A percentile compares a stretch with the other conserved stretches of the same genome.
Evolutionary conservation across 2,329 filamentous ascomycete genomes (phyloP).

Genomic region (Fusarium nisikadoi): DNA sequence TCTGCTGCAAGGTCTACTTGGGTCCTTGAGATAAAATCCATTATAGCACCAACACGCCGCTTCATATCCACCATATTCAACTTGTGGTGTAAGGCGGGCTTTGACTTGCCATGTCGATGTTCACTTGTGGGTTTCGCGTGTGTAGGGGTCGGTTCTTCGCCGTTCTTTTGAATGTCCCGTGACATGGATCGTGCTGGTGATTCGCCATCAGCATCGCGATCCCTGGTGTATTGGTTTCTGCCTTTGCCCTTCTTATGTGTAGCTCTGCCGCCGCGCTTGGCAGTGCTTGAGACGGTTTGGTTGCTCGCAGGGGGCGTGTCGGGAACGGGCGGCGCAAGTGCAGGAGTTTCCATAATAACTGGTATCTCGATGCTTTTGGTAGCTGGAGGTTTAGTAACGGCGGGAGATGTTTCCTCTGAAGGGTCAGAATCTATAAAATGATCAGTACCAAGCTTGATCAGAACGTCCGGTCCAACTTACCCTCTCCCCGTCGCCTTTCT

Average conservation of each 20-base stretch:
- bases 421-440: constrained; percentile 72
- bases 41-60: constrained; percentile 81
- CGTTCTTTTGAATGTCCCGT: constrained; percentile 56
- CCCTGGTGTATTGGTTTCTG: constrained; percentile 85
- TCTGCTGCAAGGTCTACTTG: constrained; percentile 86
- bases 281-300: constrained; percentile 57
- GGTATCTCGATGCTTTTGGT: constrained; percentile 49
- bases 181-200: constrained; percentile 68
- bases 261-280: constrained; percentile 70
- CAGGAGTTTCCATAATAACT: constrained; percentile 42
- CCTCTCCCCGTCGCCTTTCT: constrained; percentile 83
- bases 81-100: constrained; percentile 68
- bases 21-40: constrained; percentile 89
- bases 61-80: constrained; percentile 90
- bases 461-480: constrained; percentile 57
- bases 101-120: constrained; percentile 65
- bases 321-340: constrained; percentile 43
- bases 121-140: constrained; percentile 56
- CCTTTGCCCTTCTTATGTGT: constrained; percentile 75
- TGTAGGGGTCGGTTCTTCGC: constrained; percentile 48
- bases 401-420: constrained; percentile 72
- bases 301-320: constrained; percentile 59
- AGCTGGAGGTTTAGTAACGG: constrained; percentile 47
- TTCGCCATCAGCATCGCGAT: constrained; percentile 70
- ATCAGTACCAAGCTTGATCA: constrained; percentile 20